Percentiles rank a stretch among this genome's conserved stretches.
These are phyloP conservation scores for Carnegiea gigantea DNA, from an alignment of 179 eudicot species.

Conservation along the genomic window DNA sequence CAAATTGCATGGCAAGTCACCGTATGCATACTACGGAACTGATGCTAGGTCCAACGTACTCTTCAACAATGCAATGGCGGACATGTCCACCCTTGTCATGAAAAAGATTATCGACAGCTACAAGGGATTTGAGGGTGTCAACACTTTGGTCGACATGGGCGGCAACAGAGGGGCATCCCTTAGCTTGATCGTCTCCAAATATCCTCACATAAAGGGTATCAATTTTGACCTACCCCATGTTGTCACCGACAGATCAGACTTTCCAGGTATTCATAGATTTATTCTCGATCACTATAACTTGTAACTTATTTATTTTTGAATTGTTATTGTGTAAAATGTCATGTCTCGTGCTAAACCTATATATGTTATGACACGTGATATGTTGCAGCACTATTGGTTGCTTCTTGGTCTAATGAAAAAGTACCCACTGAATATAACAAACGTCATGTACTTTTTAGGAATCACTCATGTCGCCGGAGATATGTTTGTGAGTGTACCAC, in stretches of 20 bases:
- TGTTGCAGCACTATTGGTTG: background rate
- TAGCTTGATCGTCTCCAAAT: conserved; percentile 38
- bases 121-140: conserved; percentile 37
- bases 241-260: conserved; percentile 31
- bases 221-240: conserved; percentile 49
- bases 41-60: conserved; percentile 39
- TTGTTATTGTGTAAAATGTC: no score
- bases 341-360: no score
- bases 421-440: background rate
- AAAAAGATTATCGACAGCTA: conserved; percentile 34
- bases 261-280: conserved; percentile 20
- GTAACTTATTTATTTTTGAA: no score
- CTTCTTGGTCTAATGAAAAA: background rate
- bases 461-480: conserved; percentile 49
- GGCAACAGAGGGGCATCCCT: conserved; percentile 41
- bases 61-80: conserved; percentile 43
- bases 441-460: conserved; percentile 18
- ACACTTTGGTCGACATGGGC: conserved; percentile 41
- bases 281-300: background rate
- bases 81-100: conserved; percentile 40
- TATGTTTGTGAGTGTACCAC: conserved; percentile 41
- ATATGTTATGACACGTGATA: no score
- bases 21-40: conserved; percentile 39
- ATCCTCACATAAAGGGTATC: conserved; percentile 39
- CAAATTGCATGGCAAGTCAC: conserved; percentile 37